A percentile compares a stretch with the other conserved stretches of the same genome.
Conservation (phyloP, 208 protist genomes). For the Lotmaria passim region DNA sequence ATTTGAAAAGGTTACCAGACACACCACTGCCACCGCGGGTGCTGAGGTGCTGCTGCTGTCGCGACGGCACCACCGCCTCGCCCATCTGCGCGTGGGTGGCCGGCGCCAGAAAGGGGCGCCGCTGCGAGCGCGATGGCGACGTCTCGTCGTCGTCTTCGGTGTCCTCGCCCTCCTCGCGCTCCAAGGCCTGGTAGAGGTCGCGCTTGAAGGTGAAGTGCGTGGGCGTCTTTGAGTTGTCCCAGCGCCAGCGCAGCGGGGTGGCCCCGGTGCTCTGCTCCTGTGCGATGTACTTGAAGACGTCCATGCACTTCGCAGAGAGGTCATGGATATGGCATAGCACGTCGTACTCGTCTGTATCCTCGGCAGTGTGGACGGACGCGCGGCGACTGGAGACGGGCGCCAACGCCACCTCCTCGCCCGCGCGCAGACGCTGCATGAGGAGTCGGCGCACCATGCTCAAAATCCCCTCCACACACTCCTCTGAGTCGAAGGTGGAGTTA, state of each 20-base stretch:
- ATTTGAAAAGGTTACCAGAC: not conserved
- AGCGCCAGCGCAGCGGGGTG: constrained; percentile 43
- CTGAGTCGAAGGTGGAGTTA: constrained; percentile 47
- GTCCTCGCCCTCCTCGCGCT: constrained; percentile 45
- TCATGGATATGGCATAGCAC: constrained; percentile 42
- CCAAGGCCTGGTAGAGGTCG: constrained; percentile 39
- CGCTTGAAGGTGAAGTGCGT: constrained; percentile 52
- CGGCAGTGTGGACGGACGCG: constrained; percentile 21
- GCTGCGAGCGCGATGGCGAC: constrained; percentile 18
- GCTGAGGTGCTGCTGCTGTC: constrained; percentile 34
- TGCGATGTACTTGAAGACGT: constrained; percentile 51
- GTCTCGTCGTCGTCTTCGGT: constrained; percentile 40
- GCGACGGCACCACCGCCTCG: constrained; percentile 24
- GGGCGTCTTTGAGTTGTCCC: constrained; percentile 55
- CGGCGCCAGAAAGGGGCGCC: constrained; percentile 6
- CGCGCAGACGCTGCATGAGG: constrained; percentile 47
- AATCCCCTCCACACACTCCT: constrained; percentile 44
- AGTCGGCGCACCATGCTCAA: constrained; percentile 50
- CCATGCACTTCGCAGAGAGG: constrained; percentile 30
- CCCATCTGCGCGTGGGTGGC: constrained; percentile 26
- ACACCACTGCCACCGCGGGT: not conserved
- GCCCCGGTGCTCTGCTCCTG: constrained; percentile 34
- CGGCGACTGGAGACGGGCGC: constrained; percentile 21
- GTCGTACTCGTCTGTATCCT: constrained; percentile 45
- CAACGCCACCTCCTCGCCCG: constrained; percentile 44